Percentiles rank a stretch among this genome's conserved stretches.
These are phyloP conservation scores for Lyophyllum shimeji DNA, from an alignment of 768 basidiomycete genomes.

Conservation along the genomic window DNA sequence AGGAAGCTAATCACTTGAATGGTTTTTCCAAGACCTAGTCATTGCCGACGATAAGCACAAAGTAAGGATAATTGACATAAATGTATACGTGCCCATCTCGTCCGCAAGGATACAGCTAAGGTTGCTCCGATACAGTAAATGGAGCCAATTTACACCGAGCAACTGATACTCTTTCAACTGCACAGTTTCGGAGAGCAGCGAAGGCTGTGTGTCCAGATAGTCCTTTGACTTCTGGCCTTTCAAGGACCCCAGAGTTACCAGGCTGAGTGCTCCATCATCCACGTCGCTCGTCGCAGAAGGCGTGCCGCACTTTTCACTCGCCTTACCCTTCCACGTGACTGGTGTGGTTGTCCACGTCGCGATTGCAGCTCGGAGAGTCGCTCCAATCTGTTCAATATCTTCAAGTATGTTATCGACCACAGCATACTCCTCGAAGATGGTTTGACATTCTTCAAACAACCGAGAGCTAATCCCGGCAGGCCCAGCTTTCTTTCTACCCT, in stretches of 20 bases:
- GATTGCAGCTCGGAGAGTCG: conserved; percentile 69
- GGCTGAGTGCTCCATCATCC: conserved; percentile 64
- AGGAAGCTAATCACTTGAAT: conserved; percentile 98
- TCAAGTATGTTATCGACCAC: conserved; percentile 87
- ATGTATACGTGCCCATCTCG: conserved; percentile 83
- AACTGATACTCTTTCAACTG: conserved; percentile 95
- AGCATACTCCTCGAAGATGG: conserved; percentile 82
- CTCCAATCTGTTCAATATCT: conserved; percentile 86
- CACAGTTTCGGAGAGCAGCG: conserved; percentile 61
- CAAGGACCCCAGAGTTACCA: conserved; percentile 46
- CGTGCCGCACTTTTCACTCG: conserved; percentile 29
- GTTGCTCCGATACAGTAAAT: conserved; percentile 75
- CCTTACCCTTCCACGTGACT: conserved; percentile 38
- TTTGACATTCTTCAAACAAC: conserved; percentile 87
- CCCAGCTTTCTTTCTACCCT: conserved; percentile 85
- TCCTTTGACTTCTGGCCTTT: conserved; percentile 47
- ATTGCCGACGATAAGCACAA: conserved; percentile 7
- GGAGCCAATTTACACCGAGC: conserved; percentile 96
- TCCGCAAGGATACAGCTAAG: conserved; percentile 96
- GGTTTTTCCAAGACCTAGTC: conserved; percentile 92
- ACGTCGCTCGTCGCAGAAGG: conserved; percentile 28
- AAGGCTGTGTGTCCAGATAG: conserved; percentile 78
- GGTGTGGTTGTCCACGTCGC: conserved; percentile 65
- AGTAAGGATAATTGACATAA: conserved; percentile 1
- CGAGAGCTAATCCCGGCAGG: conserved; percentile 83